Base-by-base conservation (phyloP, 371 early-diverging fungal genomes). In the Sporodiniella umbellata region DNA sequence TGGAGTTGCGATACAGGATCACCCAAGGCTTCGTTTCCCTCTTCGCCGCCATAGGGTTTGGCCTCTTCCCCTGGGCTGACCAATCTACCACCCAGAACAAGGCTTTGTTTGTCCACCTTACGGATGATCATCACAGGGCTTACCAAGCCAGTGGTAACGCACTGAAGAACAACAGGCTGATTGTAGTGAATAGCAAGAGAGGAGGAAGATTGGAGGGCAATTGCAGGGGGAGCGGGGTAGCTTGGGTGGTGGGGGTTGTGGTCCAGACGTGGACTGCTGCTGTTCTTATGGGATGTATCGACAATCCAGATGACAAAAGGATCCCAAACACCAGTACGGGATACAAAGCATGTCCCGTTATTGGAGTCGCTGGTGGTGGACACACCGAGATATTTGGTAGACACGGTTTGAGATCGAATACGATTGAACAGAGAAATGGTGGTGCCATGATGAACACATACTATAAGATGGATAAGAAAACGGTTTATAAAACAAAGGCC, bases 301-400 rank as follows among this genome's bases (percentile, higher is more conserved):
- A 90, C 87, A 14, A 87, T 72, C 93, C 93, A 93, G 43, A 93
- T 87, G 23, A 90, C 83, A 69, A 92, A 93, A 7, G 90, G 87
- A 54, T 92, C 91, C 94, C 94, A 93, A 18, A 78, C 68, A 8
- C 83, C 79, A 31, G 88, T 87, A 33, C 90, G 72, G 2, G 90
- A 86, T 2, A 88, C 87, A 72, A 92, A 90, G 31, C 85, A 86
- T 1, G 86, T 81, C 45, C 80, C 79, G 10, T 76, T 61, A 33
- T 68, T 72, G 61, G 25, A 17, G 22, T 38, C n/a, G n/a, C 39
- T n/a, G 33, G 15, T 8, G 15, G 38, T 37, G 14, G 80, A 82
- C 2, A 82, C 87, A n/a, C 88, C 88, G 15, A 90, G 71, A 45
- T 90, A 90, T 63, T 90, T 90, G 18, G 92, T 91, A 4, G 89